A percentile compares a stretch with the other conserved stretches of the same genome.
phyloP scores from a whole-genome alignment of 169 alveolate genomes.

The Fabrea salina region DNA sequence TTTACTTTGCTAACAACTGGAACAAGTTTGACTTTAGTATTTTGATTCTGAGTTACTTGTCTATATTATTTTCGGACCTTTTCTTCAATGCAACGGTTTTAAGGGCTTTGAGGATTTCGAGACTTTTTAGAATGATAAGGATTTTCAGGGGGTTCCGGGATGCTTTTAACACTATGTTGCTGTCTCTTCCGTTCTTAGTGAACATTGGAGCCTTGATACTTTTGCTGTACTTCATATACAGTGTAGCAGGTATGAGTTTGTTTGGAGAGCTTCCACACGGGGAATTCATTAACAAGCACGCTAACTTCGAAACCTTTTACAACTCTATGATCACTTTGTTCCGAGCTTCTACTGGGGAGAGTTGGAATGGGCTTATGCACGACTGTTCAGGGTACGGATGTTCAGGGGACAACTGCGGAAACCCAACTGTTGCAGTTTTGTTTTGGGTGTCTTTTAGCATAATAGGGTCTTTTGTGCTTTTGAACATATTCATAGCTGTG shows the following conservation, averaged over 20 bases:
- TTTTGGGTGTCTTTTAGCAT: constrained; percentile 57
- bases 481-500: constrained; percentile 63
- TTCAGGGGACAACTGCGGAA: constrained; percentile 39
- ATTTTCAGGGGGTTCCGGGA: constrained; percentile 69
- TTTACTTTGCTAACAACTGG: constrained; percentile 72
- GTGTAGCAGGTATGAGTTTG: constrained; percentile 74
- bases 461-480: constrained; percentile 44
- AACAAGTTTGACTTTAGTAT: constrained; percentile 80
- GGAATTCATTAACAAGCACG: constrained; percentile 46
- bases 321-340: constrained; percentile 54
- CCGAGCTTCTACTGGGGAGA: constrained; percentile 76
- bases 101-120: constrained; percentile 79
- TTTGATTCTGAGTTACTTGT: constrained; percentile 55
- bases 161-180: constrained; percentile 71
- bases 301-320: constrained; percentile 76
- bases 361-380: constrained; percentile 63
- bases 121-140: constrained; percentile 77
- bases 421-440: constrained; percentile 38
- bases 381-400: constrained; percentile 47
- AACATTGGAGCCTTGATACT: constrained; percentile 68
- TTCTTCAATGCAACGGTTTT: constrained; percentile 59
- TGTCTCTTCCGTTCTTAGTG: constrained; percentile 68
- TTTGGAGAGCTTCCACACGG: constrained; percentile 57
- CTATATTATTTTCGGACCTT: constrained; percentile 45
- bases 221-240: constrained; percentile 68